Base-by-base conservation (phyloP, 75 land plant genomes). In the Selaginella moellendorffii region DNA sequence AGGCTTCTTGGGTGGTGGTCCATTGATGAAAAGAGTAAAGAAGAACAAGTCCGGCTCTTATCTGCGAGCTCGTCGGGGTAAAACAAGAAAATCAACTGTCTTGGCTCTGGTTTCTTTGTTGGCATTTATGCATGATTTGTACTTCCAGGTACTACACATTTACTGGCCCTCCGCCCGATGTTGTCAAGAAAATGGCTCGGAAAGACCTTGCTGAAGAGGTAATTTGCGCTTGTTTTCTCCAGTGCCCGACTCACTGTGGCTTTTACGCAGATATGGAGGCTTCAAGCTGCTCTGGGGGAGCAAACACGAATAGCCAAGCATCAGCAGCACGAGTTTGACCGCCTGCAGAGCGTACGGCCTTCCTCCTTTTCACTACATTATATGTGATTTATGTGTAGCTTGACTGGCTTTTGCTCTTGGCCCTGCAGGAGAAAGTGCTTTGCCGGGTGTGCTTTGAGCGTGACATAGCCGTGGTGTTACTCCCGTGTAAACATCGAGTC, bases 1-100 rank as follows among this genome's bases (percentile, higher is more conserved):
- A 90, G 97, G 75, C 75, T 90, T 29, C 73, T 90, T 54, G 97
- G 97, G n/a, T 90, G 97, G 97, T 90, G 97, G 97, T 90, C 85
- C 1, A 90, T 90, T 69, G 97, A 90, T 88, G 93, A 90, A 81
- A 77, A 81, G 26, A 87, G 93, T 62, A 77, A 77, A 62, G 97
- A 90, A 68, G 97, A 87, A 58, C 85, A 84, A 59, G 88, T 90
- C 46, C 83, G 84, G 28, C 85, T 87, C 53, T 77, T 64, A 62
- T 68, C 72, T 68, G 79, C 78, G 30, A 77, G 72, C 8, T 53
- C 69, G 52, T 73, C 83, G 46, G 87, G 93, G 97, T 90, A 36
- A n/a, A 10, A 18, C n/a, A n/a, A n/a, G n/a, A n/a, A n/a, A n/a
- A n/a, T n/a, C n/a, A n/a, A n/a, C n/a, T n/a, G n/a, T n/a, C n/a